These are phyloP conservation scores for Ceriops tagal DNA, from an alignment of 345 rosid genomes.

Conservation along the genomic window DNA sequence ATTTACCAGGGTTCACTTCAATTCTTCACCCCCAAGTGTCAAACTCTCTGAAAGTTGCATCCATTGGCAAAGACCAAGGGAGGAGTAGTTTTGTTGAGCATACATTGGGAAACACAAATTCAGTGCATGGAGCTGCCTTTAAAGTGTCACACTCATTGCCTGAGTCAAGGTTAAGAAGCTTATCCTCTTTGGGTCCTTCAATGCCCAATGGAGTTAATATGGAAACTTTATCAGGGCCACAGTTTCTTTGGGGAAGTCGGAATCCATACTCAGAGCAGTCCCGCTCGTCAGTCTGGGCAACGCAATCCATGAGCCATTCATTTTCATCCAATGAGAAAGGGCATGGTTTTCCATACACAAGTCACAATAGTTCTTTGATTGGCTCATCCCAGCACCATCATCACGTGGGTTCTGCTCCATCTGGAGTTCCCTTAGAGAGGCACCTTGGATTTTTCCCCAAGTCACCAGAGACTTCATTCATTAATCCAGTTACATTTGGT, in stretches of 20 bases:
- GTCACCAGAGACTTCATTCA: conserved; percentile 54
- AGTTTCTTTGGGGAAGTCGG: conserved; percentile 90
- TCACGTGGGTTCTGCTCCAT: conserved; percentile 91
- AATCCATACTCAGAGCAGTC: conserved; percentile 48
- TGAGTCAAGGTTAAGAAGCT: conserved; percentile 23
- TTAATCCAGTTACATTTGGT: conserved; percentile 42
- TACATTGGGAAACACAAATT: conserved; percentile 35
- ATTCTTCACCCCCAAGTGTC: conserved; percentile 61
- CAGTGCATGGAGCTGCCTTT: conserved; percentile 46
- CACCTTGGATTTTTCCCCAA: conserved; percentile 50
- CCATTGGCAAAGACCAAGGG: conserved; percentile 73
- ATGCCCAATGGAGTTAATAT: conserved; percentile 48
- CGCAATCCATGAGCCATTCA: conserved; percentile 48
- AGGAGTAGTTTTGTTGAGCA: conserved; percentile 47
- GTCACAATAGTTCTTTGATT: conserved; percentile 50
- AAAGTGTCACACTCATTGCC: conserved; percentile 36
- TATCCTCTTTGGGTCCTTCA: conserved; percentile 44
- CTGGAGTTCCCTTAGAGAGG: conserved; percentile 58
- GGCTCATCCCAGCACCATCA: conserved; percentile 59
- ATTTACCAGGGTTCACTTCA: conserved; percentile 79
- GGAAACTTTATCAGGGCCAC: conserved; percentile 79
- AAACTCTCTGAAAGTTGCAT: conserved; percentile 59
- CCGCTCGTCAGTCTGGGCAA: conserved; percentile 58
- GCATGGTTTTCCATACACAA: conserved; percentile 49
- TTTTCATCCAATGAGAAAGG: conserved; percentile 44